These are phyloP conservation scores for Flaveria ramosissima DNA, from an alignment of 129 eudicot genomes.

Conservation along the genomic window DNA sequence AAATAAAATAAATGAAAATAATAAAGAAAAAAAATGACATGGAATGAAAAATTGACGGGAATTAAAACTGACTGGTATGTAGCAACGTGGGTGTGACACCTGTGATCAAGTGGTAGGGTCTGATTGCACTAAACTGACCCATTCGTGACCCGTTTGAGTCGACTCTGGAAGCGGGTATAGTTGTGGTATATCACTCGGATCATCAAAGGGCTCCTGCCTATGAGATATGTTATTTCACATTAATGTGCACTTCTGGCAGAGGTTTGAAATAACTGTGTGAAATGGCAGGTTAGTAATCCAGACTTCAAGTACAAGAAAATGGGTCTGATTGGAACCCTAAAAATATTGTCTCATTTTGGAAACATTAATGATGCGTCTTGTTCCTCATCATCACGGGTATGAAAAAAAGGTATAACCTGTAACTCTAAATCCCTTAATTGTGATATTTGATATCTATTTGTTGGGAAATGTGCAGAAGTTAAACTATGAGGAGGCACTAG, in stretches of 20 bases:
- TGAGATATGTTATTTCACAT: slow-evolving; percentile 14
- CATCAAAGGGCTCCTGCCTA: too few relatives aligned
- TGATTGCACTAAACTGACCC: too few relatives aligned
- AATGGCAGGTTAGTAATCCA: slow-evolving; percentile 63
- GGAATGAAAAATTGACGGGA: too few relatives aligned
- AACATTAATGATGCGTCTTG: slow-evolving; percentile 43
- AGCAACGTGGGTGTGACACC: too few relatives aligned
- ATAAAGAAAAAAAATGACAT: too few relatives aligned
- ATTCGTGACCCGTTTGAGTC: too few relatives aligned
- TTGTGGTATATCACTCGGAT: too few relatives aligned
- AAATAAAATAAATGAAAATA: too few relatives aligned
- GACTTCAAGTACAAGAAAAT: slow-evolving; percentile 73
- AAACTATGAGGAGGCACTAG: slow-evolving; percentile 74
- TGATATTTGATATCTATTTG: slow-evolving; percentile 11
- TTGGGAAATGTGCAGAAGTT: slow-evolving; percentile 52
- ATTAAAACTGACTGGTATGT: too few relatives aligned
- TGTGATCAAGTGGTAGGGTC: too few relatives aligned
- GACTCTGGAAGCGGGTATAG: too few relatives aligned
- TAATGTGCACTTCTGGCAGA: slow-evolving; percentile 7
- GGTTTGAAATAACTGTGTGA: slow-evolving; percentile 16
- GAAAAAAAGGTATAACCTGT: slow-evolving; percentile 11
- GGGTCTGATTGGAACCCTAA: slow-evolving; percentile 78
- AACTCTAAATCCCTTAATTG: slow-evolving; percentile 9
- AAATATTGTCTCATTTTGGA: slow-evolving; percentile 68
- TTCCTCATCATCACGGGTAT: slow-evolving; percentile 55